phyloP scores from a whole-genome alignment of 139 green algal genomes.

The Chloropicon primus region DNA sequence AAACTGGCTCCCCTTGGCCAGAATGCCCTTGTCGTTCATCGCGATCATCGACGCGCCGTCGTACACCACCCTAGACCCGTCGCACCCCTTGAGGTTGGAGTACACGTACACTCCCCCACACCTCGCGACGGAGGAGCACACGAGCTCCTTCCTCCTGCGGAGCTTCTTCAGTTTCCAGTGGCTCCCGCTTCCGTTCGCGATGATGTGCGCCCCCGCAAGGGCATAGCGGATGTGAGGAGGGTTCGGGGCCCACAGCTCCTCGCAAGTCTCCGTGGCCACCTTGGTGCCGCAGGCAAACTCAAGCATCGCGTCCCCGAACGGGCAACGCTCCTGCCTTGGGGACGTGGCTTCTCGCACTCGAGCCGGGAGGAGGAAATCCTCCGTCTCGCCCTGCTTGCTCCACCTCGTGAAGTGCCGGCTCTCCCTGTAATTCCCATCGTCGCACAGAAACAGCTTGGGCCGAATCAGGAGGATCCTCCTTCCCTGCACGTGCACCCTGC shows the following conservation, averaged over 20 bases:
- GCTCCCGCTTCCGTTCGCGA: conserved; percentile 81
- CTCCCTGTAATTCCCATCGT: conserved; percentile 94
- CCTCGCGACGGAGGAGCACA: neutral
- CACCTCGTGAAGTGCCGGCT: conserved; percentile 67
- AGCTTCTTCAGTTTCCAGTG: conserved; percentile 75
- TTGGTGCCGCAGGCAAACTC: conserved; percentile 13
- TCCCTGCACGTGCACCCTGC: conserved; percentile 69
- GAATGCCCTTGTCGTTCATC: neutral
- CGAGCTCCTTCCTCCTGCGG: conserved; percentile 5
- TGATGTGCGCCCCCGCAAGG: conserved; percentile 65
- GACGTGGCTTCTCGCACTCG: conserved; percentile 28
- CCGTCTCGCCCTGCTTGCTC: conserved; percentile 50
- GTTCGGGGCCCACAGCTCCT: conserved; percentile 91
- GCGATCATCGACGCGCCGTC: conserved; percentile 41
- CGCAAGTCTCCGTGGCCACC: conserved; percentile 71
- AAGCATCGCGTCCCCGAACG: conserved; percentile 71
- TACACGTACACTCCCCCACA: conserved; percentile 93
- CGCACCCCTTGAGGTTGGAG: conserved; percentile 90
- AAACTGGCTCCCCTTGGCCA: conserved; percentile 50
- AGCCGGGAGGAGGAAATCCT: conserved; percentile 52
- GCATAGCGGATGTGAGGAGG: conserved; percentile 27
- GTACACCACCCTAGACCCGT: conserved; percentile 90
- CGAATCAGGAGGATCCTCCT: conserved; percentile 72
- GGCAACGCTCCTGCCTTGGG: conserved; percentile 41
- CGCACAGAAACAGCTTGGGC: conserved; percentile 82